Conservation (phyloP, 2,329 filamentous ascomycete genomes). For the Botryosphaeria dothidea region DNA sequence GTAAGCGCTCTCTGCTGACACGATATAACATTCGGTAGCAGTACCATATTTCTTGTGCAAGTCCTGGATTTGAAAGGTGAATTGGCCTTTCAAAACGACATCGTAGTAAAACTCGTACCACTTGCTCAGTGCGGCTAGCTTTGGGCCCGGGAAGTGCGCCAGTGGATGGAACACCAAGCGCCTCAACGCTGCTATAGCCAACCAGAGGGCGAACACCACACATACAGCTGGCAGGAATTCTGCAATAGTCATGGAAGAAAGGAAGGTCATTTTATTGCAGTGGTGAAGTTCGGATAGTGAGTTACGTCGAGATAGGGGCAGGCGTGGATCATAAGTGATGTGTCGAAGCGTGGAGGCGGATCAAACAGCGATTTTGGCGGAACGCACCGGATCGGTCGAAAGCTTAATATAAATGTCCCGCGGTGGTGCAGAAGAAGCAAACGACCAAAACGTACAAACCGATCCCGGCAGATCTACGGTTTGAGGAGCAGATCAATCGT, state of each 20-base stretch:
- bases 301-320: too few species aligned
- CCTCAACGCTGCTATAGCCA: neutral
- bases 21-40: too few species aligned
- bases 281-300: too few species aligned
- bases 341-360: too few species aligned
- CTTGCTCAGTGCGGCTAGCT: slow-evolving; percentile 19
- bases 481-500: too few species aligned
- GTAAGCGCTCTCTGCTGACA: too few species aligned
- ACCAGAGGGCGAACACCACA: neutral
- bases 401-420: neutral
- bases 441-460: too few species aligned
- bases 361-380: neutral
- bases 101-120: slow-evolving; percentile 21
- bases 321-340: too few species aligned
- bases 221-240: neutral
- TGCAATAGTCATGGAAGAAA: neutral
- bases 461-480: too few species aligned
- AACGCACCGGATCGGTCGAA: neutral
- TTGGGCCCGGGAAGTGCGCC: slow-evolving; percentile 20
- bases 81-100: slow-evolving; percentile 21
- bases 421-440: too few species aligned
- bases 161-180: slow-evolving; percentile 19
- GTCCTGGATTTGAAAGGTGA: slow-evolving; percentile 25
- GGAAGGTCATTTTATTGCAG: too few species aligned
- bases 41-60: slow-evolving; percentile 28